Percentiles rank a stretch among this genome's conserved stretches.
Evolutionary conservation across 768 basidiomycete genomes (phyloP).

Genomic region (Boletales sp.): DNA sequence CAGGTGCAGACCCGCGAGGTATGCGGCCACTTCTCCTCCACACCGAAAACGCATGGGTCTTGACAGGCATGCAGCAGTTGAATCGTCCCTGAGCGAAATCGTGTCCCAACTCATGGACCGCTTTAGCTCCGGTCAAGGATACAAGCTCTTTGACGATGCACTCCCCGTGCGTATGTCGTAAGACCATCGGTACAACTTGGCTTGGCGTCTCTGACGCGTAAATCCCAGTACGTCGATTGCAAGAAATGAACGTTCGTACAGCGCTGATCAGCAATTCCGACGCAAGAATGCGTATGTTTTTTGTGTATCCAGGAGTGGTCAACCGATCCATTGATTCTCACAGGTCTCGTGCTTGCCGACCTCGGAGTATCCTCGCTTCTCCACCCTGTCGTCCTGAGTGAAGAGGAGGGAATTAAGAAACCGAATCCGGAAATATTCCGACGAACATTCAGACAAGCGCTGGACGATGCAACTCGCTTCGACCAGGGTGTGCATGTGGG

Average conservation of each 20-base stretch:
- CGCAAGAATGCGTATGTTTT: conserved; percentile 58
- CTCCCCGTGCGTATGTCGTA: conserved; percentile 40
- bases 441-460: conserved; percentile 31
- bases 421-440: conserved; percentile 58
- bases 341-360: conserved; percentile 55
- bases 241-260: conserved; percentile 43
- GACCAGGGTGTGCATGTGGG: conserved; percentile 66
- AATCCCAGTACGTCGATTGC: conserved; percentile 43
- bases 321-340: conserved; percentile 1
- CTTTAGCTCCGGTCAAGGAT: conserved; percentile 72
- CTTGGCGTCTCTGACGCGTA: conserved; percentile 5
- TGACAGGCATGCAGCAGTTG: conserved; percentile 43
- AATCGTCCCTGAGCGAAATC: conserved; percentile 50
- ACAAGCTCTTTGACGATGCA: conserved; percentile 54
- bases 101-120: conserved; percentile 57
- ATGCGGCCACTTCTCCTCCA: conserved; percentile 15
- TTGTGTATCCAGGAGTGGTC: background rate
- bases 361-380: conserved; percentile 50
- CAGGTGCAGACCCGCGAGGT: conserved; percentile 64
- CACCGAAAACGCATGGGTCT: conserved; percentile 20
- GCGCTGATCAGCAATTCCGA: conserved; percentile 75
- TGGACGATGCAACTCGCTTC: background rate
- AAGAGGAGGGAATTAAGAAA: conserved; percentile 67
- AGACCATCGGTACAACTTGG: background rate
- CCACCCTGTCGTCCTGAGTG: conserved; percentile 61